These are phyloP conservation scores for Perkinsus olseni DNA, from an alignment of 169 alveolate species.

Conservation along the genomic window DNA sequence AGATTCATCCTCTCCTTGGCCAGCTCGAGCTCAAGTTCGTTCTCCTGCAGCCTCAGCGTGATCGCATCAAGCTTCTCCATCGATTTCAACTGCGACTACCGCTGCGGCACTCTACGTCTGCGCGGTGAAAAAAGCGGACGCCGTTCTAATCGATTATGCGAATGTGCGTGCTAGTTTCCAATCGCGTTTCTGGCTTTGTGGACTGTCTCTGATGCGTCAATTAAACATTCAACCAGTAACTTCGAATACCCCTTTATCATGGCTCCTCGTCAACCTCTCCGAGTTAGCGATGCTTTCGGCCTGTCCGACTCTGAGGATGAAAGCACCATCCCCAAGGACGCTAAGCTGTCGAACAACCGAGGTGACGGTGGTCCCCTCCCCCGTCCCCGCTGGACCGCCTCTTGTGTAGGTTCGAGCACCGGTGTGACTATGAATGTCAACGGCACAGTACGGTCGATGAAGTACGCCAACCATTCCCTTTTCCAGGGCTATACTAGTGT, in stretches of 20 bases:
- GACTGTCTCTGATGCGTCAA: no score
- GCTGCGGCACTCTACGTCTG: no score
- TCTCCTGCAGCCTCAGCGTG: not conserved
- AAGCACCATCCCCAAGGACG: not conserved
- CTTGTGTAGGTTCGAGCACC: not conserved
- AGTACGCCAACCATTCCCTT: not conserved
- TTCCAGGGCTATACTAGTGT: not conserved
- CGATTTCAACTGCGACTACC: not conserved
- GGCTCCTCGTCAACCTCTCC: not conserved
- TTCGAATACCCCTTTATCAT: not conserved
- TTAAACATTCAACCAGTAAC: no score
- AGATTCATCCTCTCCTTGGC: not conserved
- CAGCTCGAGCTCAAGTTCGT: not conserved
- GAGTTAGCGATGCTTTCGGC: not conserved
- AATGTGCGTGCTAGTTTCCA: no score
- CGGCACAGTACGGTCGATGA: not conserved
- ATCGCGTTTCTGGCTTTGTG: no score
- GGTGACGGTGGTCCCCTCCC: not conserved
- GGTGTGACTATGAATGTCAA: not conserved
- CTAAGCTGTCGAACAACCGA: not conserved
- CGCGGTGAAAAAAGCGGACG: not conserved
- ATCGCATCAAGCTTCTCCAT: not conserved
- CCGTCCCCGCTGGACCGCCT: not conserved
- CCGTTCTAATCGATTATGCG: not conserved
- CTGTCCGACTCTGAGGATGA: not conserved